A percentile compares a stretch with the other conserved stretches of the same genome.
These are phyloP conservation scores for Rhizophagus clarus DNA, from an alignment of 192 early-diverging fungal genomes.

Conservation along the genomic window DNA sequence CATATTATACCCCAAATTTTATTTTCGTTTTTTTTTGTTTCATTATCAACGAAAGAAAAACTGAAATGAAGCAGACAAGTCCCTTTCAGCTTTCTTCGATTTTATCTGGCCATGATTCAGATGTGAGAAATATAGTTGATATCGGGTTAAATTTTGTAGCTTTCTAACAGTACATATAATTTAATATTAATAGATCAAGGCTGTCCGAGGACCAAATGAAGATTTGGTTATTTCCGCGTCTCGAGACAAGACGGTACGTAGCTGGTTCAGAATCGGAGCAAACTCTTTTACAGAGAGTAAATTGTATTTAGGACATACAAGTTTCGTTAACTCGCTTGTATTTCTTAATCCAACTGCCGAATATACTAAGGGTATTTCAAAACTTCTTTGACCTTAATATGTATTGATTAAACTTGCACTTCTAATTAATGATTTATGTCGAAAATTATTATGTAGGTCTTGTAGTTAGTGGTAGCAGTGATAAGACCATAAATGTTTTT, in stretches of 20 bases:
- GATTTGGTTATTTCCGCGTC: slow-evolving; percentile 70
- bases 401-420: not conserved
- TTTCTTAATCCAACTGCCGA: slow-evolving; percentile 56
- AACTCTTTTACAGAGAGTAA: slow-evolving; percentile 57
- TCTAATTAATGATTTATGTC: not conserved
- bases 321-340: slow-evolving; percentile 80
- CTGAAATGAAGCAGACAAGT: not conserved
- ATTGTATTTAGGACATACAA: slow-evolving; percentile 65
- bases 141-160: not conserved
- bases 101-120: slow-evolving; percentile 27
- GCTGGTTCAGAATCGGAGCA: slow-evolving; percentile 63
- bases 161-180: not conserved
- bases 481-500: slow-evolving; percentile 83
- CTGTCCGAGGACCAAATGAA: slow-evolving; percentile 58
- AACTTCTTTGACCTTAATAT: not conserved
- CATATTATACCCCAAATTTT: too few relatives aligned
- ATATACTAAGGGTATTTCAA: slow-evolving; percentile 63
- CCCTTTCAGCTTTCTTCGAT: slow-evolving; percentile 24
- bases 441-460: slow-evolving; percentile 57
- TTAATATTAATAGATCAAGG: slow-evolving; percentile 61
- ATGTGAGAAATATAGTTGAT: not conserved
- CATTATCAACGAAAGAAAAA: too few relatives aligned
- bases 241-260: slow-evolving; percentile 72
- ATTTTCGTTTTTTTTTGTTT: too few relatives aligned
- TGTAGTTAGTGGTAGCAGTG: slow-evolving; percentile 79